phyloP scores from a whole-genome alignment of 208 protist genomes.

The Crithidia mellificae region DNA sequence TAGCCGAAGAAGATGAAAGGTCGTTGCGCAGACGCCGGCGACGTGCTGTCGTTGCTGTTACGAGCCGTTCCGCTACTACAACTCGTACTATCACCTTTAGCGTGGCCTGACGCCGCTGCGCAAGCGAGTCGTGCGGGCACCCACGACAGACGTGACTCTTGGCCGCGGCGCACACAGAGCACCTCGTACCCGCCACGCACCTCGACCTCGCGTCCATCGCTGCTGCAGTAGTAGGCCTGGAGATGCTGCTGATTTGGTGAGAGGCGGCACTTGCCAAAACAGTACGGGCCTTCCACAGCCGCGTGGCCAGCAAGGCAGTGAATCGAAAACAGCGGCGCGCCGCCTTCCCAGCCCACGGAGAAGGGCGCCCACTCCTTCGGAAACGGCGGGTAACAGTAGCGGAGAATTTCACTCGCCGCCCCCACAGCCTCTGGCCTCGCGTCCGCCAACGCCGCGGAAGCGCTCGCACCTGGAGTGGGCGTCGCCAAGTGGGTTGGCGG shows the following conservation, averaged over 20 bases:
- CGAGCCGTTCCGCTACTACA: too few species aligned
- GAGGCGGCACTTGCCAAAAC: slow-evolving; percentile 56
- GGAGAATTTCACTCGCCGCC: slow-evolving; percentile 5
- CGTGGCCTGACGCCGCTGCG: too few species aligned
- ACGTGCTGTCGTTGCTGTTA: too few species aligned
- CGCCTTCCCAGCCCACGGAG: slow-evolving; percentile 35
- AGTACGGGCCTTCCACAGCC: slow-evolving; percentile 8
- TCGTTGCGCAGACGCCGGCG: not conserved
- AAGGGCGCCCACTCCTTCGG: slow-evolving; percentile 40
- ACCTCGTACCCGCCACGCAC: slow-evolving; percentile 36
- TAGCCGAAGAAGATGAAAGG: slow-evolving; percentile 27
- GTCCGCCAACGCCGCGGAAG: too few species aligned
- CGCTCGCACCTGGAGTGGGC: too few species aligned
- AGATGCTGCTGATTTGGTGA: slow-evolving; percentile 29
- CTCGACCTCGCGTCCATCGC: slow-evolving; percentile 34
- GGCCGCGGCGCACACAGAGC: slow-evolving; percentile 42
- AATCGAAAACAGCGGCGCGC: slow-evolving; percentile 44
- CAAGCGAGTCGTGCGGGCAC: slow-evolving; percentile 33
- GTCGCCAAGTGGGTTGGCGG: too few species aligned
- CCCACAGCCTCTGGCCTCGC: not conserved
- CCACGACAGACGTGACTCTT: slow-evolving; percentile 29
- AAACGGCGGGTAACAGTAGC: slow-evolving; percentile 35
- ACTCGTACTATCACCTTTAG: too few species aligned
- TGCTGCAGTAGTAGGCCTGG: slow-evolving; percentile 42
- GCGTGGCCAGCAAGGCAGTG: slow-evolving; percentile 7